These are phyloP conservation scores for Spiromastix sp. DNA, from an alignment of 2,329 filamentous ascomycete species.

Conservation along the genomic window DNA sequence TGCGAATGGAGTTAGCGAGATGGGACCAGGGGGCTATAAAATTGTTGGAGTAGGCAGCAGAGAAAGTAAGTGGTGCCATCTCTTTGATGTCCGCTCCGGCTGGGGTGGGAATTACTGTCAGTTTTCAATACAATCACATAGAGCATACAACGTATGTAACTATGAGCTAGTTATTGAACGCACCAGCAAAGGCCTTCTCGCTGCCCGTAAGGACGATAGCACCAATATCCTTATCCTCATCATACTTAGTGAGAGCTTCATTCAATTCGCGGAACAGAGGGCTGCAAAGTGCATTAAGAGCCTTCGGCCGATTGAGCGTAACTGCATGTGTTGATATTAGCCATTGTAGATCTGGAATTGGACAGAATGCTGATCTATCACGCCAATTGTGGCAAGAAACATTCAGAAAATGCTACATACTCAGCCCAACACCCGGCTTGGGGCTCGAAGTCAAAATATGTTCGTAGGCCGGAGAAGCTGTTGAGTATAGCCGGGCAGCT, in stretches of 20 bases:
- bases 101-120: conserved; percentile 10
- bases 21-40: conserved; percentile 95
- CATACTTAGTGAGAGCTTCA: conserved; percentile 60
- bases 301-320: conserved; percentile 86
- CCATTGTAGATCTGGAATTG: neutral
- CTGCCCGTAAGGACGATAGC: conserved; percentile 83
- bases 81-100: conserved; percentile 98
- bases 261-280: conserved; percentile 88
- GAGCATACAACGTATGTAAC: neutral
- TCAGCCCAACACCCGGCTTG: conserved; percentile 79
- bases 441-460: conserved; percentile 73
- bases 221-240: conserved; percentile 57
- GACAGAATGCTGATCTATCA: too few species aligned
- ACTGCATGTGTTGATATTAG: conserved; percentile 53
- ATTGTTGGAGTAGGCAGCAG: conserved; percentile 72
- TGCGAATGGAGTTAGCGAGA: conserved; percentile 74
- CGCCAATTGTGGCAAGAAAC: too few species aligned
- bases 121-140: too few species aligned
- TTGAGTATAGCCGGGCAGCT: conserved; percentile 29
- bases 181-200: conserved; percentile 71
- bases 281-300: conserved; percentile 85
- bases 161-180: conserved; percentile 1
- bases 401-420: conserved; percentile 39
- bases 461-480: conserved; percentile 52
- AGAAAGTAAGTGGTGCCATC: conserved; percentile 88